Conservation (phyloP, 2,329 filamentous ascomycete genomes). For the Ophiostoma sp. region DNA sequence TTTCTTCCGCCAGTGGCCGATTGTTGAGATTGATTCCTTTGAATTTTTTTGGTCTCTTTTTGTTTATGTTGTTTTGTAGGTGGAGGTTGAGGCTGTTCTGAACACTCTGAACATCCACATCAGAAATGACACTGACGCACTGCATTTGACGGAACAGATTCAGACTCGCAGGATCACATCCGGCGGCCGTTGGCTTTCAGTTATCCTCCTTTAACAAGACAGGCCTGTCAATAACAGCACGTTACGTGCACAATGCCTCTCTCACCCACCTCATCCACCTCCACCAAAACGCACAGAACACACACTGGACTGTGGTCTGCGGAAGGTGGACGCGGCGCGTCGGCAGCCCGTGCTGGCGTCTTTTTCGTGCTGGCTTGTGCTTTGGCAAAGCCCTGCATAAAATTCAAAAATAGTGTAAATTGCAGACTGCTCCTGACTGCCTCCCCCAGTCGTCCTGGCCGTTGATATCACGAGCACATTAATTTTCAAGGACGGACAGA, state of each 20-base stretch:
- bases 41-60: too few species aligned
- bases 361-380: neutral
- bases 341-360: slow-evolving; percentile 1
- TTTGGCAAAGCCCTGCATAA: neutral
- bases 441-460: neutral
- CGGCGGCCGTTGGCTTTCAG: too few species aligned
- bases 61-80: neutral
- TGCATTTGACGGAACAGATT: neutral
- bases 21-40: neutral
- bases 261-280: neutral
- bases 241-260: neutral
- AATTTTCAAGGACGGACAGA: neutral
- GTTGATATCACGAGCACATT: neutral
- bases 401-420: neutral
- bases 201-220: neutral
- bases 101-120: neutral
- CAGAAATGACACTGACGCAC: neutral
- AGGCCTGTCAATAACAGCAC: neutral
- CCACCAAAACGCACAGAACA: slow-evolving; percentile 5
- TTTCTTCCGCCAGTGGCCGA: neutral
- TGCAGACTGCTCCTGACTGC: neutral
- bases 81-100: neutral
- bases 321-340: slow-evolving; percentile 1
- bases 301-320: neutral
- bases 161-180: too few species aligned